A percentile compares a stretch with the other conserved stretches of the same genome.
Evolutionary conservation across 805 yeast genomes (phyloP).

Genomic region (Suhomyces vadensis): DNA sequence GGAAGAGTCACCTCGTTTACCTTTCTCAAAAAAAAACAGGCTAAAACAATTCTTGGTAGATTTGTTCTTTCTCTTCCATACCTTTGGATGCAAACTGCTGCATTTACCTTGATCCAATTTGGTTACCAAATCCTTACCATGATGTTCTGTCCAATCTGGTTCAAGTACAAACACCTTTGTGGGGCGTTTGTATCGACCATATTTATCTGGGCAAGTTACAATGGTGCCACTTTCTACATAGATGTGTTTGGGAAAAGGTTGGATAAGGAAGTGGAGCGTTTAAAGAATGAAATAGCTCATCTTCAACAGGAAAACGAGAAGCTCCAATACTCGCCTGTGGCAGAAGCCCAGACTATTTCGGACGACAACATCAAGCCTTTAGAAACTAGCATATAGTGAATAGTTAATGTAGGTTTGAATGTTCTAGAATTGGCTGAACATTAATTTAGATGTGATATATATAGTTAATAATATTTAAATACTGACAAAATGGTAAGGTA

Average conservation of each 20-base stretch:
- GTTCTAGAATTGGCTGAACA: too few species aligned
- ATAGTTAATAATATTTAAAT: too few species aligned
- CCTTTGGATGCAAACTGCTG: conserved; percentile 77
- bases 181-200: conserved; percentile 67
- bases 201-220: conserved; percentile 79
- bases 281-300: conserved; percentile 69
- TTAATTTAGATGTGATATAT: too few species aligned
- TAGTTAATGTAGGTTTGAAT: too few species aligned
- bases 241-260: conserved; percentile 89
- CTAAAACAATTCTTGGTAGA: conserved; percentile 63
- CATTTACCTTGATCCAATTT: conserved; percentile 84
- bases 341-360: background rate
- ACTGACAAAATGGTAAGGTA: too few species aligned
- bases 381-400: too few species aligned
- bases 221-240: conserved; percentile 93
- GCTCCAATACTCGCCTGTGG: conserved; percentile 10
- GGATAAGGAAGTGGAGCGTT: conserved; percentile 76
- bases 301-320: conserved; percentile 41
- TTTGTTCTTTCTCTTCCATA: conserved; percentile 82
- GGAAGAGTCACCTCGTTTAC: conserved; percentile 90
- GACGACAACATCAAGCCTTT: conserved; percentile 5
- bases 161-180: conserved; percentile 65
- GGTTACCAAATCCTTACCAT: conserved; percentile 83
- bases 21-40: conserved; percentile 71
- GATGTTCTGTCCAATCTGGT: conserved; percentile 90